phyloP scores from a whole-genome alignment of 2,329 filamentous ascomycete genomes.

The Curvularia hawaiiensis region DNA sequence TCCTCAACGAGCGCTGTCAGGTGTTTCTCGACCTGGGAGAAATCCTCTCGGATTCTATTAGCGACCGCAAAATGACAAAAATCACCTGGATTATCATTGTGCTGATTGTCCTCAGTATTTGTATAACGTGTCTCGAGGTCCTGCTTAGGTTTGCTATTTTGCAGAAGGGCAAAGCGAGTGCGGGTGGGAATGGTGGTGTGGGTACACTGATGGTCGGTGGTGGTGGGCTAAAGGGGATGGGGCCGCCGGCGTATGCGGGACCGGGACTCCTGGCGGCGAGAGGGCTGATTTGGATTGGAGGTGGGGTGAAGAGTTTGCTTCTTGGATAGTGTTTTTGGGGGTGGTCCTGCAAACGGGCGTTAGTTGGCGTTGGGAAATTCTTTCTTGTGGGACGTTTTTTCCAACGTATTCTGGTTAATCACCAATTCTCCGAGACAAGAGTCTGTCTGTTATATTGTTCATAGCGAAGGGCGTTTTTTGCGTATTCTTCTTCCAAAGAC shows the following conservation, averaged over 20 bases:
- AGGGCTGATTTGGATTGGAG: conserved; percentile 30
- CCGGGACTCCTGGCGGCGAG: conserved; percentile 36
- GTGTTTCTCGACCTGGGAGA: conserved; percentile 97
- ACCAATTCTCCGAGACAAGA: neutral
- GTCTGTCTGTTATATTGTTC: neutral
- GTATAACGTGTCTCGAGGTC: conserved; percentile 90
- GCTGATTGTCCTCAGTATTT: conserved; percentile 86
- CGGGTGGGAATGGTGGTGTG: conserved; percentile 1
- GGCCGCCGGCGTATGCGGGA: conserved; percentile 29
- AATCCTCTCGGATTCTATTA: conserved; percentile 89
- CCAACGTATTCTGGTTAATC: neutral
- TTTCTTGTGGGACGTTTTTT: neutral
- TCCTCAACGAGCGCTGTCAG: conserved; percentile 94
- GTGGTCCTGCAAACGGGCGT: neutral
- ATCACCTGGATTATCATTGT: conserved; percentile 99
- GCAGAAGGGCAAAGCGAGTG: conserved; percentile 30
- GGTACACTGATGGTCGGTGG: neutral
- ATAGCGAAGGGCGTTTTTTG: neutral
- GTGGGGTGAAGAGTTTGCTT: conserved; percentile 27
- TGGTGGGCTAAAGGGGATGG: conserved; percentile 18
- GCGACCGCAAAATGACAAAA: conserved; percentile 91
- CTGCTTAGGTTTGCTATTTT: conserved; percentile 71
- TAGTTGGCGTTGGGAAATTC: neutral
- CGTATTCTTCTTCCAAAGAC: no score
- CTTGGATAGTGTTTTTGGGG: neutral